Percentiles rank a stretch among this genome's conserved stretches.
Evolutionary conservation across 176 grass and related monocot species (phyloP).

Genomic region (Musa beccarii): DNA sequence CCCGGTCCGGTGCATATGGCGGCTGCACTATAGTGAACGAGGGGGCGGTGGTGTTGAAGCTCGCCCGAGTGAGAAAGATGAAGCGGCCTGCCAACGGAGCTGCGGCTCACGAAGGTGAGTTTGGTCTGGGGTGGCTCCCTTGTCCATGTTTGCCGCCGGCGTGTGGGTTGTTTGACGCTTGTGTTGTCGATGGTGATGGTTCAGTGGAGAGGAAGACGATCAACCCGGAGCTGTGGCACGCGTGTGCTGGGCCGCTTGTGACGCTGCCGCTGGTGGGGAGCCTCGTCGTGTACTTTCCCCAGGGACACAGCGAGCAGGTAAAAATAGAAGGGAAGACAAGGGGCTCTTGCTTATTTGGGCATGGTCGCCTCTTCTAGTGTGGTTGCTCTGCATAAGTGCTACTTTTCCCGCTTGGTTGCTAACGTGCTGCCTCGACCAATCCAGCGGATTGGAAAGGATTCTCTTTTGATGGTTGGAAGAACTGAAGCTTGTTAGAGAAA

Average conservation of each 20-base stretch:
- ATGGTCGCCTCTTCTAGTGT: neutral
- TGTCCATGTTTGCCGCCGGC: neutral
- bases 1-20: too few relatives aligned
- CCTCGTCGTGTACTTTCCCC: constrained; percentile 95
- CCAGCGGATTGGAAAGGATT: neutral
- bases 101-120: constrained; percentile 3
- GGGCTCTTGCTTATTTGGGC: neutral
- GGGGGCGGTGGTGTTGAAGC: neutral
- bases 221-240: constrained; percentile 87
- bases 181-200: neutral
- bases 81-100: neutral
- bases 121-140: neutral
- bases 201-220: constrained; percentile 74
- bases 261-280: constrained; percentile 80
- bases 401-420: neutral
- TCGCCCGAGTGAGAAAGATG: neutral
- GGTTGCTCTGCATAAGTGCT: neutral
- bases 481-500: neutral
- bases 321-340: neutral
- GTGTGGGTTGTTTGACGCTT: neutral
- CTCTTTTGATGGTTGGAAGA: neutral
- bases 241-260: constrained; percentile 86
- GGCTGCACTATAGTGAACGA: too few relatives aligned
- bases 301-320: constrained; percentile 97
- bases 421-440: neutral